Base-by-base conservation (phyloP, 2,329 filamentous ascomycete genomes). In the Huntiella omanensis region DNA sequence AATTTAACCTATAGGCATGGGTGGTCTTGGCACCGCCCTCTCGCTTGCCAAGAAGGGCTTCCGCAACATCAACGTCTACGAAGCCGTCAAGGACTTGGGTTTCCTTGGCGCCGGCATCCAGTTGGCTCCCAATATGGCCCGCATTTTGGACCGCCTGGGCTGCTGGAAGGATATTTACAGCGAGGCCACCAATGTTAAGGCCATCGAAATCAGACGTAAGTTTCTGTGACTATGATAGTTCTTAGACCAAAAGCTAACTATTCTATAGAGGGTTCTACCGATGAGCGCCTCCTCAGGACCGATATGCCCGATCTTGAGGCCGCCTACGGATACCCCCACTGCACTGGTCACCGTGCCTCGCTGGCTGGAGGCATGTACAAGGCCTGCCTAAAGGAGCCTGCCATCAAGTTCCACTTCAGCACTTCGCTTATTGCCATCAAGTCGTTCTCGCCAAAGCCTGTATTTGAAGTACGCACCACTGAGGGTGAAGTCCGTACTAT, bases 81-180 rank as follows among this genome's bases (percentile, higher is more conserved):
- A 88, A 58, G 72, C 69, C 33, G 82, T 82, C 0, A 73, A 77
- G 4, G 72, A 75, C 52, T 68, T 88, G 3, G 83, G 83, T 4
- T 88, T 88, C 54, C 82, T 88, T 1, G 84, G 84, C 17, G 84
- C 84, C 1, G 84, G 84, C 4, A 88, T 91, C 53, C 84, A 92
- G 58, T 68, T 88, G 49, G 81, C 83, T 0, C 83, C 83, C 0
- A 92, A 91, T 53, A 81, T 88, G 70, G 77, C 78, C 3, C 72
- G 81, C 2, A 80, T 91, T 6, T 68, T 91, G 10, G 77, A 84
- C 56, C 65, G 69, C 11, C 63, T 87, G 35, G 83, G 78, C 7
- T 80, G 80, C 49, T 88, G 83, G 82, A 62, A 69, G 13, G 66
- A 69, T 12, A 83, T 91, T 51, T 73, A 73, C 52, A 69, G 66